phyloP scores from a whole-genome alignment of 2,329 filamentous ascomycete species.

The Cladophialophora exuberans region DNA sequence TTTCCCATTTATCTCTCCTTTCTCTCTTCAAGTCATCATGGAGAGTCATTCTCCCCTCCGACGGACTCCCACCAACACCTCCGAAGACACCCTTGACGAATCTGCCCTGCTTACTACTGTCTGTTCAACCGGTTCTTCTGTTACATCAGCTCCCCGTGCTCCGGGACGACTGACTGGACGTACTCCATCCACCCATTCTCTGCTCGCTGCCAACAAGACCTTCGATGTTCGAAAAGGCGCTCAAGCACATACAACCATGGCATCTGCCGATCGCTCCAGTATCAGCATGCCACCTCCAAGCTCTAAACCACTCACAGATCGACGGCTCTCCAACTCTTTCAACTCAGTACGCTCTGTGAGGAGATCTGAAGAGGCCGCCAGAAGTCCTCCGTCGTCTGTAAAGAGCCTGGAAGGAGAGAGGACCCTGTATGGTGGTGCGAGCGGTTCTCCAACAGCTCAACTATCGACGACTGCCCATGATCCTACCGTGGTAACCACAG shows the following conservation, averaged over 20 bases:
- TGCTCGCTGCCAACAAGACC: conserved; percentile 46
- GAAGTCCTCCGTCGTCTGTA: conserved; percentile 31
- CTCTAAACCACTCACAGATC: conserved; percentile 36
- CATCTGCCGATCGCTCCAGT: conserved; percentile 62
- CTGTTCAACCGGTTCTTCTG: conserved; percentile 21
- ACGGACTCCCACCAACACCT: conserved; percentile 25
- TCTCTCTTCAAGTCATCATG: conserved; percentile 12
- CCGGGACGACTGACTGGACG: conserved; percentile 10
- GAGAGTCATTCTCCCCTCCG: conserved; percentile 24
- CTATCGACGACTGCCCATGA: conserved; percentile 33
- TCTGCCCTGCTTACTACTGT: conserved; percentile 20
- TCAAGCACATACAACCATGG: conserved; percentile 62
- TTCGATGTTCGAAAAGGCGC: conserved; percentile 55
- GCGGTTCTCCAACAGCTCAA: conserved; percentile 23
- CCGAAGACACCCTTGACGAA: conserved; percentile 24
- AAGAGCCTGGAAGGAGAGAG: conserved; percentile 43
- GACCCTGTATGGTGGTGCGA: conserved; percentile 36
- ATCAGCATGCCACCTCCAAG: conserved; percentile 66
- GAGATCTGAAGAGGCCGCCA: conserved; percentile 25
- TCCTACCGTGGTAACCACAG: conserved; percentile 31
- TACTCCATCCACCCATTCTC: conserved; percentile 43
- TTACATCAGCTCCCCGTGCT: conserved; percentile 20
- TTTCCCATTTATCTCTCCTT: neutral
- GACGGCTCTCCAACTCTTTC: conserved; percentile 30
- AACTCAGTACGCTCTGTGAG: conserved; percentile 19